These are phyloP conservation scores for Lodderomyces beijingensis DNA, from an alignment of 1,139 yeast genomes.

Conservation along the genomic window DNA sequence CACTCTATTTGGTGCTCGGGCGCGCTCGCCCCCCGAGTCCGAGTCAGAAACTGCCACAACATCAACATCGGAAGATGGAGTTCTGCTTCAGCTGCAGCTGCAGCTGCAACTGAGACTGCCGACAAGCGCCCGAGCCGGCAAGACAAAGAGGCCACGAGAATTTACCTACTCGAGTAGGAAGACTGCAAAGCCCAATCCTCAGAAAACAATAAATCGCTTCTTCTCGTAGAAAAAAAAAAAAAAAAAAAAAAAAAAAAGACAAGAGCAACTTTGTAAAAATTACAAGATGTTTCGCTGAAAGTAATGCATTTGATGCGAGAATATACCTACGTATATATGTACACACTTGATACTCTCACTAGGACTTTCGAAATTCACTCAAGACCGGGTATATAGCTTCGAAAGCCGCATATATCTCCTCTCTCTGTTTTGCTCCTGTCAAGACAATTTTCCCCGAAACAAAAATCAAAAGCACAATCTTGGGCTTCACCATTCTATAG, in stretches of 20 bases:
- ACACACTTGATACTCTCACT: constrained; percentile 4
- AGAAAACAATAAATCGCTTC: constrained; percentile 3
- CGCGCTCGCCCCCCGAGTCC: constrained; percentile 5
- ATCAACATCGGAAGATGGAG: background rate
- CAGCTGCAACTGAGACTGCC: background rate
- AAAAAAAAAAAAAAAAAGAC: background rate
- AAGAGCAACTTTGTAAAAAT: background rate
- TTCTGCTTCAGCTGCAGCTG: background rate
- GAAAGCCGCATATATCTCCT: constrained; percentile 95
- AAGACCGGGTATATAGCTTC: constrained; percentile 97
- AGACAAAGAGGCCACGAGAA: constrained; percentile 7
- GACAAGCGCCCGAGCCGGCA: background rate
- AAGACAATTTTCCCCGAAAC: constrained; percentile 96
- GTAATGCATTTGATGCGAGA: background rate
- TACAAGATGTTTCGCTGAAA: background rate
- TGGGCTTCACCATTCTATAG: constrained; percentile 99
- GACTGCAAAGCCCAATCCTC: constrained; percentile 1
- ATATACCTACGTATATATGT: background rate
- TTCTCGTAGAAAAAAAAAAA: constrained; percentile 1
- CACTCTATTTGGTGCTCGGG: constrained; percentile 43
- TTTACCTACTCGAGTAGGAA: constrained; percentile 15
- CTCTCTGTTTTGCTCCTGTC: constrained; percentile 99
- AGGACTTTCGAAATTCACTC: constrained; percentile 92
- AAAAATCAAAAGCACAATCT: constrained; percentile 89
- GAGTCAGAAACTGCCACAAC: constrained; percentile 3